Percentiles rank a stretch among this genome's conserved stretches.
These are phyloP conservation scores for Torulaspora globosa DNA, from an alignment of 1,139 yeast genomes.

Conservation along the genomic window DNA sequence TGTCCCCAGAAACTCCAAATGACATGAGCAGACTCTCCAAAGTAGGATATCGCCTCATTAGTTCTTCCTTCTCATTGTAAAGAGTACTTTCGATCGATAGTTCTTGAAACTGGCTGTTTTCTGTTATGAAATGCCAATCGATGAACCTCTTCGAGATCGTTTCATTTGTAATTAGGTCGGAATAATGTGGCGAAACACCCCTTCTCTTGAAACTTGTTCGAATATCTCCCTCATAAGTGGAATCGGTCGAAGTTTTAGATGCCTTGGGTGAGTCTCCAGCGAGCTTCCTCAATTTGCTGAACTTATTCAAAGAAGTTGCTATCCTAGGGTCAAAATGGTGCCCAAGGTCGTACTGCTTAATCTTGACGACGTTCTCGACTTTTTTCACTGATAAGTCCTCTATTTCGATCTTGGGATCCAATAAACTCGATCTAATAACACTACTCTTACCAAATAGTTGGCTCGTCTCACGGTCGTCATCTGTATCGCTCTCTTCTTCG, in stretches of 20 bases:
- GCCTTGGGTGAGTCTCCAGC: constrained; percentile 8
- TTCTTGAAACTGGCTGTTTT: constrained; percentile 11
- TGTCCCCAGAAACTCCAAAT: constrained; percentile 20
- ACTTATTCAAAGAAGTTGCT: constrained; percentile 10
- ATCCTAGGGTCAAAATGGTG: constrained; percentile 15
- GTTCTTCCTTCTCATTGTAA: constrained; percentile 1
- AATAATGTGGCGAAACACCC: constrained; percentile 6
- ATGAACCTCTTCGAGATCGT: constrained; percentile 19
- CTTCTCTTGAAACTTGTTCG: constrained; percentile 5
- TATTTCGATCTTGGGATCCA: neutral
- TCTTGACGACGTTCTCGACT: neutral
- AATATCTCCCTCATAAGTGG: neutral
- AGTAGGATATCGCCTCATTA: constrained; percentile 2
- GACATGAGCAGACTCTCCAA: constrained; percentile 15
- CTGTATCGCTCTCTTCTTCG: constrained; percentile 3
- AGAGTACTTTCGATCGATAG: constrained; percentile 7
- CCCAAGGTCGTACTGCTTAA: constrained; percentile 19
- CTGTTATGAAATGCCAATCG: constrained; percentile 33
- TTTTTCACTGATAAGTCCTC: neutral
- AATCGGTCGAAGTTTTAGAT: neutral
- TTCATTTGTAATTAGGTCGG: constrained; percentile 20
- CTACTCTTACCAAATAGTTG: neutral
- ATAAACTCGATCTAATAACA: neutral
- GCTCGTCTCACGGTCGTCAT: neutral
- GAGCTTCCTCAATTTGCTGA: constrained; percentile 9